Base-by-base conservation (phyloP, 768 basidiomycete species). In the Auriculariales sp. region DNA sequence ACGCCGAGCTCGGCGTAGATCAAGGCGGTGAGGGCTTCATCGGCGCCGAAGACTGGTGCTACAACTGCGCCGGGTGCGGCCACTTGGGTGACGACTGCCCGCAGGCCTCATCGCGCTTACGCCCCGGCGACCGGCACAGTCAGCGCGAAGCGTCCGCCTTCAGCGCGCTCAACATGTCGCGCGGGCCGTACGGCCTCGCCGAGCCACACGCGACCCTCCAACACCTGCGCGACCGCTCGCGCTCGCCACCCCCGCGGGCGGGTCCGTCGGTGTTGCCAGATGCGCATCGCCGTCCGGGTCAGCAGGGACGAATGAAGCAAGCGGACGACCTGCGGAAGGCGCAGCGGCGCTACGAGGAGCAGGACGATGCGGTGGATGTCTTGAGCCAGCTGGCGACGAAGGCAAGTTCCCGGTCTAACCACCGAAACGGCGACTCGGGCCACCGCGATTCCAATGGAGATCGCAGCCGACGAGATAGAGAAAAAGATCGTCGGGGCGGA, bases 1-100 rank as follows among this genome's bases (percentile, higher is more conserved):
- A 65, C 3, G 58, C 79, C 4, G 58, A 59, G 11, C 62, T 85
- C 5, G 83, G 85, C 10, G 59, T 19, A 10, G 39, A 7, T 1
- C n/a, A 79, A 49, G 85, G 87, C 12, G 83, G 85, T 9, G 87
- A 88, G 61, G 83, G 80, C 4, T 87, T 82, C 61, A 79, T 89
- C 49, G 81, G 74, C 3, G 62, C 64, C 29, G 83, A 85, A 58
- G 69, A 77, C 55, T 89, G 82, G 82, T 90, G 87, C 61, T 85
- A 87, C 59, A 84, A 83, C 55, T 90, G 87, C 55, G 87, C 82
- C 34, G 66, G 66, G 27, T 62, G 62, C 47, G 86, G 83, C 3
- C 87, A 90, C 62, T 74, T 82, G 61, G 87, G 87, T 42, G 87
- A 89, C 57, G 86, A 52, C 67, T 9, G 61, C 64, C 9, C 71